Evolutionary conservation across 208 protist species (phyloP).

Genomic region (Leishmania arabica): DNA sequence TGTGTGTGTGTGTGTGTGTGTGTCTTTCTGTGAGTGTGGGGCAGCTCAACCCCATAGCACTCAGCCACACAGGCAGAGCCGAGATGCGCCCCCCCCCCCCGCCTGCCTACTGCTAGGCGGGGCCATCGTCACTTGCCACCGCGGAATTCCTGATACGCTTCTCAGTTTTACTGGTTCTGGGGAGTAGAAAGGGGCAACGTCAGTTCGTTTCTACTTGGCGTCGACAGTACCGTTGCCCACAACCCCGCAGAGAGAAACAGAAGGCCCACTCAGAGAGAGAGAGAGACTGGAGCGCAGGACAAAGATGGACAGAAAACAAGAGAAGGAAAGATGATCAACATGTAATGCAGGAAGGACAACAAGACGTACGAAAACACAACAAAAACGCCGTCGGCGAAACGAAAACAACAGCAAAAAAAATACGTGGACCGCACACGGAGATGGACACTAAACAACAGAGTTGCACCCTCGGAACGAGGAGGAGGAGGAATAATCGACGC

Average conservation of each 20-base stretch:
- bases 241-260: background rate
- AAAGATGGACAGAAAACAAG: background rate
- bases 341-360: constrained; percentile 4
- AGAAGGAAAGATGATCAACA: constrained; percentile 7
- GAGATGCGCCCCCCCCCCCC: background rate
- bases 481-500: background rate
- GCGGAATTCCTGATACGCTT: background rate
- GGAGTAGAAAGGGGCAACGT: background rate
- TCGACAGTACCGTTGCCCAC: background rate
- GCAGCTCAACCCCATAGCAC: background rate
- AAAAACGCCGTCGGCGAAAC: background rate
- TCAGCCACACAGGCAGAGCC: background rate
- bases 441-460: background rate
- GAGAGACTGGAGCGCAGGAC: background rate
- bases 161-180: background rate
- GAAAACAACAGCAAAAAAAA: background rate
- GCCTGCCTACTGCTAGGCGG: background rate
- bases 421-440: background rate
- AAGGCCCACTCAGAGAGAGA: background rate
- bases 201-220: background rate
- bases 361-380: background rate
- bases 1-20: background rate
- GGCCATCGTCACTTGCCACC: background rate
- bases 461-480: background rate
- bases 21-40: no score